A percentile compares a stretch with the other conserved stretches of the same genome.
These are phyloP conservation scores for Trichomonascaceae sp. DNA, from an alignment of 1,139 yeast genomes.

Conservation along the genomic window DNA sequence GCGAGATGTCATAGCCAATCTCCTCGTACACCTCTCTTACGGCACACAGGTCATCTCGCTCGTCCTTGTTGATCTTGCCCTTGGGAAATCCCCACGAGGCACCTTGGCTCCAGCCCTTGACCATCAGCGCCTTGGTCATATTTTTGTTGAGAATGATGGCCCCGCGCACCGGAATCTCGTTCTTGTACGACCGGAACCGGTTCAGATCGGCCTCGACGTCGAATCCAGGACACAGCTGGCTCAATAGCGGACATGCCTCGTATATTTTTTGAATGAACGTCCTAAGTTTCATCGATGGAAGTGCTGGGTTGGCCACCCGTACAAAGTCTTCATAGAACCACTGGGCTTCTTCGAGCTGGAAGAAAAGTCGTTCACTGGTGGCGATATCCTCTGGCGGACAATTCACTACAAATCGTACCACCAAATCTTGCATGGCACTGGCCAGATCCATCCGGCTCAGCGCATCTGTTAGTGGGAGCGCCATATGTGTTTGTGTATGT, in stretches of 20 bases:
- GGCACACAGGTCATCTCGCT: slow-evolving; percentile 82
- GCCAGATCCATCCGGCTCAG: slow-evolving; percentile 38
- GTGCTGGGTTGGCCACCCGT: slow-evolving; percentile 55
- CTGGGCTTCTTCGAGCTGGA: slow-evolving; percentile 96
- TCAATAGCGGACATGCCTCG: slow-evolving; percentile 64
- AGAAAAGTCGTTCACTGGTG: slow-evolving; percentile 74
- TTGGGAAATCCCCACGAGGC: slow-evolving; percentile 90
- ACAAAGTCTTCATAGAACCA: slow-evolving; percentile 93
- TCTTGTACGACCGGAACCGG: slow-evolving; percentile 68
- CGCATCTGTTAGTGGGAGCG: slow-evolving; percentile 14
- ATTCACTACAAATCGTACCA: slow-evolving; percentile 82
- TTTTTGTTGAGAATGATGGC: slow-evolving; percentile 73
- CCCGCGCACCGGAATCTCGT: slow-evolving; percentile 91
- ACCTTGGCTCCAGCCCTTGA: slow-evolving; percentile 73
- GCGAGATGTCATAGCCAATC: slow-evolving; percentile 78
- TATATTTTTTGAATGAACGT: slow-evolving; percentile 62
- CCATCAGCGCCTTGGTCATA: slow-evolving; percentile 60
- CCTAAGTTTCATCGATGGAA: slow-evolving; percentile 73
- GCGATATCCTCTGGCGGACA: slow-evolving; percentile 86
- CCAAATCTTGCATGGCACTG: slow-evolving; percentile 70
- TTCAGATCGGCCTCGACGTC: slow-evolving; percentile 17
- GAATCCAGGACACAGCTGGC: no score
- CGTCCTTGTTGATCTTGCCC: slow-evolving; percentile 93
- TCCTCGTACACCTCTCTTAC: slow-evolving; percentile 91
- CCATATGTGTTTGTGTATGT: no score